Evolutionary conservation across 2,329 filamentous ascomycete species (phyloP).

Genomic region (Clonostachys rosea): DNA sequence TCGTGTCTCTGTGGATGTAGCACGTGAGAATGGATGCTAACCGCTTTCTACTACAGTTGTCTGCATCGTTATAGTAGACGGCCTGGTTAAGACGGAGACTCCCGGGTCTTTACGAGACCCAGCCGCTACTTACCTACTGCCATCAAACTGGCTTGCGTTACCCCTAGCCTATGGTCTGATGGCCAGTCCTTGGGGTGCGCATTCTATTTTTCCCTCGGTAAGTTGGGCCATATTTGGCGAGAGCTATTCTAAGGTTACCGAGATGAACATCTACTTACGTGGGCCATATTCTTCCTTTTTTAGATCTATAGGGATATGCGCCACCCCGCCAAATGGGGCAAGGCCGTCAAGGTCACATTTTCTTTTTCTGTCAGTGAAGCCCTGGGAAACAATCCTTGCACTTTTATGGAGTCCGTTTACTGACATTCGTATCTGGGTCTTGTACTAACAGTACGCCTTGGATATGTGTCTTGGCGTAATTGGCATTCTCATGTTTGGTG

Average conservation of each 20-base stretch:
- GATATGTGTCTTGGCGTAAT: conserved; percentile 79
- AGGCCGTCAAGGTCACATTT: conserved; percentile 76
- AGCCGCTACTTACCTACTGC: conserved; percentile 75
- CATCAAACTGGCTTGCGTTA: conserved; percentile 79
- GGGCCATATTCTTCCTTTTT: neutral
- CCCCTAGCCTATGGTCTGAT: conserved; percentile 86
- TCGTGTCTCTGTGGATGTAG: conserved; percentile 2
- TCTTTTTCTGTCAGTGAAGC: conserved; percentile 64
- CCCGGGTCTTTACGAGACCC: conserved; percentile 84
- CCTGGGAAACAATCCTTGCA: neutral
- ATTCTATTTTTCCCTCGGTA: conserved; percentile 75
- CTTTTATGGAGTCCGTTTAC: neutral
- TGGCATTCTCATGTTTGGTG: conserved; percentile 92
- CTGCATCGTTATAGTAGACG: conserved; percentile 78
- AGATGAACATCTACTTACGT: neutral
- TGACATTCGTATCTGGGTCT: conserved; percentile 1
- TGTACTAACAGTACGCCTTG: conserved; percentile 57
- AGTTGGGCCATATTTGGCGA: conserved; percentile 7
- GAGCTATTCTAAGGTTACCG: neutral
- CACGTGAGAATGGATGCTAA: neutral
- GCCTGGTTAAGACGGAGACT: conserved; percentile 71
- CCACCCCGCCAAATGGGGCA: conserved; percentile 75
- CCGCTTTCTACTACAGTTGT: conserved; percentile 53
- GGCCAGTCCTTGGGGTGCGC: conserved; percentile 68
- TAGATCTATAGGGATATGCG: conserved; percentile 60